Percentiles rank a stretch among this genome's conserved stretches.
These are phyloP conservation scores for Candida pseudoglaebosa DNA, from an alignment of 805 yeast genomes.

Conservation along the genomic window DNA sequence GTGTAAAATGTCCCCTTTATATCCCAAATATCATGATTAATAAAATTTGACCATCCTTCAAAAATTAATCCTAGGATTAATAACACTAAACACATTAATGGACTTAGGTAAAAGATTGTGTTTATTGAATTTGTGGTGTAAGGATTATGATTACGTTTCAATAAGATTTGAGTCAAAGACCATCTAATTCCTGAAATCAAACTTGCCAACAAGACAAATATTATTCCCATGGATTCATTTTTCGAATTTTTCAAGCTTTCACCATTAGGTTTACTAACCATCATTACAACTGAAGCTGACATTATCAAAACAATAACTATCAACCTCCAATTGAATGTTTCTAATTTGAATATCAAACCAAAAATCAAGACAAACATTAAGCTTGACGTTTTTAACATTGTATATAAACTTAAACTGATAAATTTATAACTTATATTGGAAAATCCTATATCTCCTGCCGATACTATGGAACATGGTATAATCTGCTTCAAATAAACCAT, in stretches of 20 bases:
- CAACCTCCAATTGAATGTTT: slow-evolving; percentile 65
- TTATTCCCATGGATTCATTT: slow-evolving; percentile 51
- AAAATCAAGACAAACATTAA: slow-evolving; percentile 85
- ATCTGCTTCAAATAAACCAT: slow-evolving; percentile 47
- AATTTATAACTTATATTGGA: slow-evolving; percentile 80
- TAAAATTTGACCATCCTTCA: slow-evolving; percentile 63
- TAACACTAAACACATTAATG: slow-evolving; percentile 69
- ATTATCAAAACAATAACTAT: slow-evolving; percentile 68
- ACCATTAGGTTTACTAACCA: slow-evolving; percentile 53
- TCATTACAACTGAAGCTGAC: slow-evolving; percentile 81
- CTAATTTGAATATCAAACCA: slow-evolving; percentile 78
- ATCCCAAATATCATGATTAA: slow-evolving; percentile 58
- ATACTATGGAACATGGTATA: slow-evolving; percentile 80
- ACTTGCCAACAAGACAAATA: slow-evolving; percentile 72
- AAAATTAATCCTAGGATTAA: slow-evolving; percentile 58
- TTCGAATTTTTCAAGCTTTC: slow-evolving; percentile 15
- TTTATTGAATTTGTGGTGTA: slow-evolving; percentile 71
- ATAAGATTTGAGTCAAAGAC: slow-evolving; percentile 86
- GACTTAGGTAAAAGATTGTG: slow-evolving; percentile 80
- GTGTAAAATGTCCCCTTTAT: slow-evolving; percentile 56
- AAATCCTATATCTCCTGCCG: slow-evolving; percentile 91
- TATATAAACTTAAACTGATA: slow-evolving; percentile 79
- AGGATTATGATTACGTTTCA: slow-evolving; percentile 48
- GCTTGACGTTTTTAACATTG: slow-evolving; percentile 88
- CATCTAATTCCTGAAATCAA: slow-evolving; percentile 87